Base-by-base conservation (phyloP, 2,329 filamentous ascomycete species). In the Incumbomyces delicatus region DNA sequence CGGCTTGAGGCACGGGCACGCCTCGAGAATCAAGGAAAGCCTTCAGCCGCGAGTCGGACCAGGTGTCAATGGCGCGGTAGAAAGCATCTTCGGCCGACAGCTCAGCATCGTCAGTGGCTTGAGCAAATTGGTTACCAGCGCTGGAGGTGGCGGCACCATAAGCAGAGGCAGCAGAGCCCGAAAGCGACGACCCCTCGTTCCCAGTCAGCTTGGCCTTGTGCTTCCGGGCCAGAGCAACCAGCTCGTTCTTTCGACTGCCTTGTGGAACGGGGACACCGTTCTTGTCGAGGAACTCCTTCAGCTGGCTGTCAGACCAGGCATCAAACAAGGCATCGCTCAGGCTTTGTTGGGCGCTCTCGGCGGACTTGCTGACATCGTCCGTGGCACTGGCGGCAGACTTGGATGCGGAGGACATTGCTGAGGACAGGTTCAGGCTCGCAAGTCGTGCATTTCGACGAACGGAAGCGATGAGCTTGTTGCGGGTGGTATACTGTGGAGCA, bases 221-320 rank as follows among this genome's bases (percentile, higher is more conserved):
- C 74, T 92, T 94, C 63, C 90, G 87, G 53, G 90, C 83, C 52
- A 96, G 77, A 44, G 90, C 88, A 44, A 94, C 74, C 20, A 96
- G 77, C 66, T 98, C 90, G 60, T 95, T 94, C 57, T 79, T 73
- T 73, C 85, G 89, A 61, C 86, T 94, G 40, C 90, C 92, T 62
- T 96, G 90, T 8, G 92, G 92, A 42, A 95, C 87, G 71, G 76
- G 76, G 61, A 98, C 84, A 48, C 80, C 80, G 58, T 96, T 92
- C 75, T 89, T 87, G 71, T 96, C 90, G 46, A 81, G 81, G 71
- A 92, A 96, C 53, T 87, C 83, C 75, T 96, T 96, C 63, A 98
- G 76, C 65, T 94, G 73, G 59, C 77, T 82, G 61, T 95, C 89
- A 60, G 84, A 82, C 92, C 92, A 98, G 3, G 85, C 81, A 57